Evolutionary conservation across 1,284 basidiomycete species (phyloP), one percentile per base, ranked within the genome.

Genomic region (Quambalaria eucalypti): DNA sequence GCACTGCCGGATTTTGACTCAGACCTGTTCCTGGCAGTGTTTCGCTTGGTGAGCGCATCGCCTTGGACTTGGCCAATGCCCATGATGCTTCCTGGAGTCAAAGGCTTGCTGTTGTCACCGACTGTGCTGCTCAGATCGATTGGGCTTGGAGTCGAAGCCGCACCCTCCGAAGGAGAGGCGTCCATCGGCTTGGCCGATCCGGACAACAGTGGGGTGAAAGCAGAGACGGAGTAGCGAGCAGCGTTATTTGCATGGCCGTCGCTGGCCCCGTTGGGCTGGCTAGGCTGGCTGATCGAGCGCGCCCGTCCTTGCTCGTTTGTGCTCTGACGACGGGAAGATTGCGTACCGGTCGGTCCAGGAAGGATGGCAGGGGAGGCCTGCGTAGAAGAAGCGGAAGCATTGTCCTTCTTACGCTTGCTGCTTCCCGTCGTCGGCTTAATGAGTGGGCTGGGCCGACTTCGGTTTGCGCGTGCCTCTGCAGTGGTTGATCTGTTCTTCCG

Each of bases 51-150:
- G 16, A 39, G 10, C 10, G 10, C 36, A 39, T 21, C 16, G 16
- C 21, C 21, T 21, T 46, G 16, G 26, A 30, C 25, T 4, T 19
- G 2, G 4, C 28, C 47, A 29, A 74, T 66, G 46, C 73, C 73
- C 71, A 74, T 74, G 46, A 74, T 61, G 2, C 68, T 61, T 5
- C 66, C 64, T 0, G 73, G 73, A 25, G 73, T 74, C 14, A 73
- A 51, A 4, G 70, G 68, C 55, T 68, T 71, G 31, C 56, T 54
- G 12, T 55, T 50, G 21, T 39, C 36, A 21, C 16, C 36, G 10
- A 21, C 16, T 7, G 55, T 57, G 14, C 50, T 54, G 6, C 52
- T 55, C 10, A 73, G 48, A 33, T 72, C 69, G 50, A 73, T 71
- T 0, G 72, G 72, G n/a, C 61, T 64, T 4, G 72, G 72, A 26